These are phyloP conservation scores for Podospora fimiseda DNA, from an alignment of 495 filamentous ascomycete species.

Conservation along the genomic window DNA sequence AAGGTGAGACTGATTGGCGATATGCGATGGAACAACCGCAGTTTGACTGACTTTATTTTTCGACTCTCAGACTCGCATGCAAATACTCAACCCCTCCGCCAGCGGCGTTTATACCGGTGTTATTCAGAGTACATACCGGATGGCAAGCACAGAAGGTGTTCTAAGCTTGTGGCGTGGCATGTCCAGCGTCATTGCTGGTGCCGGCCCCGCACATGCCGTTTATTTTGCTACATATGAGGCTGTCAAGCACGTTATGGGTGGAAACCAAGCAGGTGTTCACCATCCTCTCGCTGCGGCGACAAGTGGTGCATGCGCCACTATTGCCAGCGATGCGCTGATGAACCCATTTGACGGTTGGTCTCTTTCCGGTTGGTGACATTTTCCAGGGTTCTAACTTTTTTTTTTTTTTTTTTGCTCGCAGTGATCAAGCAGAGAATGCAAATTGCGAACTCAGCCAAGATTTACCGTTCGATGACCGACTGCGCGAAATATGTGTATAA, in stretches of 20 bases:
- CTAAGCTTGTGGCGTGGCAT: constrained; percentile 93
- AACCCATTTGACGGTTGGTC: constrained; percentile 94
- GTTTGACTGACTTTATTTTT: constrained; percentile 19
- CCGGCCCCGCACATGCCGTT: constrained; percentile 92
- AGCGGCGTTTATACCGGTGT: constrained; percentile 83
- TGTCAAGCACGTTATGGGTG: constrained; percentile 92
- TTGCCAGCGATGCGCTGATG: constrained; percentile 96
- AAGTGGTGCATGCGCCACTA: constrained; percentile 89
- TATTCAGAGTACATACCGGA: constrained; percentile 84
- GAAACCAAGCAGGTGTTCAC: constrained; percentile 80
- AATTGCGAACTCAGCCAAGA: constrained; percentile 79
- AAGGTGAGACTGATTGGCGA: constrained; percentile 69
- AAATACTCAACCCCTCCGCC: constrained; percentile 85
- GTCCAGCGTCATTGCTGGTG: constrained; percentile 91
- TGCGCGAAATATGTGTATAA: constrained; percentile 83
- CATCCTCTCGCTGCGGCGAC: constrained; percentile 89
- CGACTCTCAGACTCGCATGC: constrained; percentile 79
- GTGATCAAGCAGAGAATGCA: constrained; percentile 99
- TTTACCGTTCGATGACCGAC: constrained; percentile 73
- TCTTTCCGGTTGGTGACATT: background rate
- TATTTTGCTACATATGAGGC: constrained; percentile 98
- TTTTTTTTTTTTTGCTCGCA: constrained; percentile 26
- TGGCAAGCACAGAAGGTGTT: constrained; percentile 82
- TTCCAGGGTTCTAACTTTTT: constrained; percentile 15
- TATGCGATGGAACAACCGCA: constrained; percentile 3